Conservation (phyloP, 108 stramenopile species). For the Nitzschia inconspicua region DNA sequence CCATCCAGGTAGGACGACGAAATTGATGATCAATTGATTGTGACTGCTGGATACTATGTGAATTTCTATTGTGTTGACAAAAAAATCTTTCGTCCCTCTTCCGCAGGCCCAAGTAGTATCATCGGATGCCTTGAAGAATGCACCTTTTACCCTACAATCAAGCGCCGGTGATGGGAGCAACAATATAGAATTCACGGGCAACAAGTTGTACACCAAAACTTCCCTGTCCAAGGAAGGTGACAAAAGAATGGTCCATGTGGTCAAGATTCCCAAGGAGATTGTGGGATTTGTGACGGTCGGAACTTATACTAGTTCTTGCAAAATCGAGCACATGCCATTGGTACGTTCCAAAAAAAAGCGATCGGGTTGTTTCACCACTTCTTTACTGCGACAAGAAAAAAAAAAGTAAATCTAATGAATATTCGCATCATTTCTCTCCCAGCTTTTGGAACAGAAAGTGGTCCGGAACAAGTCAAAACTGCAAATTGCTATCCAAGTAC, state of each 20-base stretch:
- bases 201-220: constrained; percentile 31
- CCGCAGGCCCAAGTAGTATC: constrained; percentile 52
- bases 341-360: constrained; percentile 16
- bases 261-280: constrained; percentile 55
- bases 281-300: constrained; percentile 38
- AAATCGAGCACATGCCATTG: constrained; percentile 63
- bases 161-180: neutral
- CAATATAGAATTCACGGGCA: constrained; percentile 14
- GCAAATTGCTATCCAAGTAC: constrained; percentile 71
- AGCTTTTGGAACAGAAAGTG: constrained; percentile 65
- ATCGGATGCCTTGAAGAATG: constrained; percentile 53
- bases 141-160: constrained; percentile 32
- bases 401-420: too few species aligned
- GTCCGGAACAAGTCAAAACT: constrained; percentile 37
- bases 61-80: neutral
- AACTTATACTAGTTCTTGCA: constrained; percentile 32
- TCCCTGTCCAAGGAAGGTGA: neutral
- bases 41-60: too few species aligned
- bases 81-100: neutral
- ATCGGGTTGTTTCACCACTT: too few species aligned
- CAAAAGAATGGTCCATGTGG: constrained; percentile 8
- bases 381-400: too few species aligned
- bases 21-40: neutral
- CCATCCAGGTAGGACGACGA: constrained; percentile 34
- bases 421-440: constrained; percentile 4